Conservation (phyloP, 2,329 filamentous ascomycete species). For the Aspergillaceae sp. region DNA sequence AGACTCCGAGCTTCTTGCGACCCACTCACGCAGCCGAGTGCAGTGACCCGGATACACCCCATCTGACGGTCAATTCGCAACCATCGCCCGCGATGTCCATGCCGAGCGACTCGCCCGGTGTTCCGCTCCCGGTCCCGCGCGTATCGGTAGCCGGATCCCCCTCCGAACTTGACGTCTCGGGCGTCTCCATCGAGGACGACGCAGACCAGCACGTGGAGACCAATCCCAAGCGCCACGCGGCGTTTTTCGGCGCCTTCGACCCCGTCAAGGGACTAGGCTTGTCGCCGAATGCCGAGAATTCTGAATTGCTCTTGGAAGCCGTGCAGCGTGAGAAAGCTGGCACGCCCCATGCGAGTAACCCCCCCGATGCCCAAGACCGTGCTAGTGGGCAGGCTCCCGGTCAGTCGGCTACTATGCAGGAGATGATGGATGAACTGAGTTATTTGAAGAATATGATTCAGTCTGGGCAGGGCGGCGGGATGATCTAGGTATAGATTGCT, state of each 20-base stretch:
- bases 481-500: constrained; percentile 5
- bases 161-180: constrained; percentile 21
- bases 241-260: constrained; percentile 25
- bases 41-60: constrained; percentile 30
- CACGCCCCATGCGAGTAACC: neutral
- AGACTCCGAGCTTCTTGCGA: neutral
- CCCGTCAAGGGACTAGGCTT: constrained; percentile 21
- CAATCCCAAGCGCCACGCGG: constrained; percentile 31
- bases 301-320: constrained; percentile 10
- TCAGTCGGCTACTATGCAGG: constrained; percentile 36
- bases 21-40: neutral
- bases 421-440: constrained; percentile 44
- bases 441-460: constrained; percentile 43
- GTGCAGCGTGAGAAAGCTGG: neutral
- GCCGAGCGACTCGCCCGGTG: constrained; percentile 16
- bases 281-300: constrained; percentile 16
- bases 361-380: neutral
- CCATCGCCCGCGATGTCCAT: constrained; percentile 22
- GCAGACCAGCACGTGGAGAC: constrained; percentile 16
- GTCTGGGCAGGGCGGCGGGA: constrained; percentile 15
- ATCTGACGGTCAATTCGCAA: constrained; percentile 24
- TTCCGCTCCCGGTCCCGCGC: constrained; percentile 17
- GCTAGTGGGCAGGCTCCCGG: constrained; percentile 14
- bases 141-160: constrained; percentile 19
- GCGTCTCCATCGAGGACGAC: constrained; percentile 25